A percentile compares a stretch with the other conserved stretches of the same genome.
Evolutionary conservation across 306 rosid species (phyloP).

Genomic region (Erythrophleum fordii): DNA sequence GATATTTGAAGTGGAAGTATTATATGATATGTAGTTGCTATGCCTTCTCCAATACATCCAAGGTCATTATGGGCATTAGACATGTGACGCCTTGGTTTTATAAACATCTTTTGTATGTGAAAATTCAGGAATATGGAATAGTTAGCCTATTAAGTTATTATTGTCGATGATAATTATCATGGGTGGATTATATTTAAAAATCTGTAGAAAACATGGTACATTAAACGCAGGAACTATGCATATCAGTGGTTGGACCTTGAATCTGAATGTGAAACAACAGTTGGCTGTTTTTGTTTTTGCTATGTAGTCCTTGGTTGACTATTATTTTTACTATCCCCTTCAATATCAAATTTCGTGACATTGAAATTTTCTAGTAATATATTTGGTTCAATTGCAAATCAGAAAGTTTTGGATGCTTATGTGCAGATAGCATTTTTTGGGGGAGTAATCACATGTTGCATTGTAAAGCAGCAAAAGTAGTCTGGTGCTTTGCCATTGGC

Average conservation of each 20-base stretch:
- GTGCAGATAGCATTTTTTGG: neutral
- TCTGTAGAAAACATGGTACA: neutral
- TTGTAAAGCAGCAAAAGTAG: neutral
- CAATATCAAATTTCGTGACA: neutral
- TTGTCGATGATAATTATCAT: neutral
- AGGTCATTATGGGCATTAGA: neutral
- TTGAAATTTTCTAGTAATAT: neutral
- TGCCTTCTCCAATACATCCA: neutral
- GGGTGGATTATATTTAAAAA: neutral
- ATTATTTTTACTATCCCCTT: neutral
- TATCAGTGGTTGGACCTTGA: too few species aligned
- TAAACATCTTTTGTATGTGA: neutral
- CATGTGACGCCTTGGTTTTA: neutral
- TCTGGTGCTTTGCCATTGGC: neutral
- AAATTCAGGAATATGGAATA: neutral
- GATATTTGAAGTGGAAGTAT: neutral
- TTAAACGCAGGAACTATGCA: too few species aligned
- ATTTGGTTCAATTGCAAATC: neutral
- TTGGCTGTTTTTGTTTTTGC: neutral
- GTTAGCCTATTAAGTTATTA: neutral
- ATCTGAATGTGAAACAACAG: too few species aligned
- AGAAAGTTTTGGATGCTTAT: neutral
- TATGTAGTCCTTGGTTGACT: neutral
- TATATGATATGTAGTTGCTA: neutral
- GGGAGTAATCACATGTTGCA: neutral